A percentile compares a stretch with the other conserved stretches of the same genome.
phyloP scores from a whole-genome alignment of 1,284 basidiomycete genomes.

The Fistulinella staudtii region DNA sequence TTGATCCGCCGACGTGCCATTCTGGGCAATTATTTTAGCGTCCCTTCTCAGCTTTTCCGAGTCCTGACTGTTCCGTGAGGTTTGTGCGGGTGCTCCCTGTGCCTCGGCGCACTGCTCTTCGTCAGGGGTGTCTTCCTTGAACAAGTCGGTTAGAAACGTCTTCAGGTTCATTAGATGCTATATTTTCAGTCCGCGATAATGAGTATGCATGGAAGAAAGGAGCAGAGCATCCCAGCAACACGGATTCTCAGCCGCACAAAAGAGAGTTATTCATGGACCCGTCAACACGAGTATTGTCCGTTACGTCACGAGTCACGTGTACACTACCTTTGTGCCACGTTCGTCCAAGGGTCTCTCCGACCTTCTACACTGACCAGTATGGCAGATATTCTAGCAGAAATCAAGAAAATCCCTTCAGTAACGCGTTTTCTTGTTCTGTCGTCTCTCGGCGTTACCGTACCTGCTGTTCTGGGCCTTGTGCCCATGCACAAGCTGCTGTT shows the following conservation, averaged over 20 bases:
- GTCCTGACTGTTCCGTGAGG: not conserved
- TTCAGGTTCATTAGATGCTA: conserved; percentile 16
- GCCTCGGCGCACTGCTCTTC: conserved; percentile 10
- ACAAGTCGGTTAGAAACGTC: conserved; percentile 1
- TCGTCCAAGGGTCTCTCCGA: not conserved
- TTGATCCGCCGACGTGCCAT: not conserved
- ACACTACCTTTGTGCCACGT: not conserved
- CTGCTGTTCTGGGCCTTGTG: conserved; percentile 57
- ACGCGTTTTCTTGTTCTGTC: conserved; percentile 70
- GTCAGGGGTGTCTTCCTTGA: conserved; percentile 13
- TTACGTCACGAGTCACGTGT: conserved; percentile 9
- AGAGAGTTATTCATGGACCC: not conserved
- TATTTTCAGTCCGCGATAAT: not conserved
- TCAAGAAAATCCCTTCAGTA: conserved; percentile 82
- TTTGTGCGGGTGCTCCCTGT: not conserved
- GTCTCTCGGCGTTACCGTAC: conserved; percentile 58
- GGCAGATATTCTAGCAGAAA: conserved; percentile 48
- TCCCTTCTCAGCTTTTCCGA: conserved; percentile 3
- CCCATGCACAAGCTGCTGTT: conserved; percentile 58
- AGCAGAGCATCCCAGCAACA: not conserved
- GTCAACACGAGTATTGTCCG: not conserved
- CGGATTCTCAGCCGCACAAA: not conserved
- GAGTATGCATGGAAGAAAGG: conserved; percentile 10
- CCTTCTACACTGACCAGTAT: conserved; percentile 9
- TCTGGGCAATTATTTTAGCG: not conserved